Evolutionary conservation across 139 green algal species (phyloP), one percentile per base, ranked within the genome.

Genomic region (Dunaliella primolecta): DNA sequence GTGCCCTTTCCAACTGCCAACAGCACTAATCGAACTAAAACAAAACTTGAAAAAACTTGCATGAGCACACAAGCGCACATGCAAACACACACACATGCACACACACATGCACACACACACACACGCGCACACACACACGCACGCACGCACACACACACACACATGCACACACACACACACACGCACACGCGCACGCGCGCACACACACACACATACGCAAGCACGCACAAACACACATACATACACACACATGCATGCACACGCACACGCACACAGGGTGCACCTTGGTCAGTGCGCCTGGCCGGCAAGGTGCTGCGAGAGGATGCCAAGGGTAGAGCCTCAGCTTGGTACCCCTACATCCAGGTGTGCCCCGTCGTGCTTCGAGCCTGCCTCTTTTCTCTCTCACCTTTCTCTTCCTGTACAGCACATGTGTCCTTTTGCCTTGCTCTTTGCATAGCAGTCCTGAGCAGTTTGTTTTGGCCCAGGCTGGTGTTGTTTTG

Each of bases 241-340:
- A n/a, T 25, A 38, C 36, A 21, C 75, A 33, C 27, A 7, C n/a
- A 35, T 86, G 11, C 70, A 74, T 85, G 77, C n/a, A 15, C 20
- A 64, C 2, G n/a, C 57, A 23, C n/a, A 3, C 38, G 2, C 70
- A 2, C 70, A 25, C 83, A 92, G 88, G 91, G 89, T 71, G 91
- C 89, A 15, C 92, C 93, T 0, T 96, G 93, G 93, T 93, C 88
- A 32, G 90, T 96, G 36, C 90, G 93, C 1, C 87, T 97, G 38
- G 92, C 92, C 2, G 86, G 84, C 46, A 94, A 94, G 87, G 89
- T 97, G 90, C 89, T 96, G 86, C 34, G 86, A n/a, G 83, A 95
- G 82, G 36, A 81, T 30, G 83, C 83, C 11, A 64, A 85, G 30
- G 93, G 91, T 0, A 32, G 21, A 0, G 33, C 57, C 1, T 93